phyloP scores from a whole-genome alignment of 73 alveolate genomes.

The Blepharisma japonicum region DNA sequence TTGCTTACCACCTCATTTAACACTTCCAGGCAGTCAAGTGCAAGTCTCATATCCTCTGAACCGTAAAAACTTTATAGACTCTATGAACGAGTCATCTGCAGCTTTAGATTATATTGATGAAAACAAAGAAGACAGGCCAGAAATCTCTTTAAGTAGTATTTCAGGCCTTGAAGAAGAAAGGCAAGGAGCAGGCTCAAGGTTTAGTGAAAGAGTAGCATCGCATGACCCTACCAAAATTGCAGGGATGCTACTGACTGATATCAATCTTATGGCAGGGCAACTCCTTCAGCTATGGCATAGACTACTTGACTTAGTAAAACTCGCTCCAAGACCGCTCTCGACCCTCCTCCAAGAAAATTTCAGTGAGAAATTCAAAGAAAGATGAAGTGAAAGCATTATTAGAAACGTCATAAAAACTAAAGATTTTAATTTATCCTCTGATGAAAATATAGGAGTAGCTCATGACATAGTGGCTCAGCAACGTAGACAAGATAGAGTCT shows the following conservation, averaged over 20 bases:
- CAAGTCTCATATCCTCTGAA: background rate
- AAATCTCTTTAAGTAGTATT: background rate
- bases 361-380: constrained; percentile 39
- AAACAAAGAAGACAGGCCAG: constrained; percentile 28
- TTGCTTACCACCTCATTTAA: constrained; percentile 38
- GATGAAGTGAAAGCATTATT: constrained; percentile 53
- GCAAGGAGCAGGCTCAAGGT: background rate
- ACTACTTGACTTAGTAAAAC: constrained; percentile 33
- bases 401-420: constrained; percentile 38
- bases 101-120: constrained; percentile 8
- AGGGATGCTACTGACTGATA: constrained; percentile 36
- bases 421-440: constrained; percentile 54
- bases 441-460: constrained; percentile 51
- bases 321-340: background rate
- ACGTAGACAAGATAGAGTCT: constrained; percentile 28
- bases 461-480: constrained; percentile 47
- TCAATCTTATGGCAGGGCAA: constrained; percentile 41
- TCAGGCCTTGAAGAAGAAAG: constrained; percentile 30
- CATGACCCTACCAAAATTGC: constrained; percentile 44
- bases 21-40: constrained; percentile 36
- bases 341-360: constrained; percentile 22
- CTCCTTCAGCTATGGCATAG: constrained; percentile 56
- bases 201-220: constrained; percentile 38
- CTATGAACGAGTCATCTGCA: constrained; percentile 10
- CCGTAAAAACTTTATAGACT: background rate